Conservation (phyloP, 164 flowering plant species). For the Berberis vulgaris region DNA sequence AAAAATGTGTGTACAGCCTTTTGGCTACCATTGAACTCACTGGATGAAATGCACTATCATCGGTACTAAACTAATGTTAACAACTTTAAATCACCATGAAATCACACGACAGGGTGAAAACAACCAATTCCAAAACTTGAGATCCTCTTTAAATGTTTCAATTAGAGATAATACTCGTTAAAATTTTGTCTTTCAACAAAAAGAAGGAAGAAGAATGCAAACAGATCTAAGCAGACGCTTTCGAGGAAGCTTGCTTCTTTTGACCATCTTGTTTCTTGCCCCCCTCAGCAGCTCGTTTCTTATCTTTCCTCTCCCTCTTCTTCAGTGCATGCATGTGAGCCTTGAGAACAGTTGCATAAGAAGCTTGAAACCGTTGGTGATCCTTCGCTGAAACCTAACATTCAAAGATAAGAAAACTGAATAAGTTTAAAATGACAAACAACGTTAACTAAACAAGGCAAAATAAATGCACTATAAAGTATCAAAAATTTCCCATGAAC, state of each 20-base stretch:
- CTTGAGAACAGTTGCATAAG: constrained; percentile 77
- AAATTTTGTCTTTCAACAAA: background rate
- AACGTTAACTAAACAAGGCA: background rate
- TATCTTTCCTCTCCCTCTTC: constrained; percentile 88
- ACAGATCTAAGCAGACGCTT: background rate
- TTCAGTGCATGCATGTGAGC: constrained; percentile 85
- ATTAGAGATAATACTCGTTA: background rate
- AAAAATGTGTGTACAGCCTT: no score
- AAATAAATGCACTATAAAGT: background rate
- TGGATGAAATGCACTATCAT: no score
- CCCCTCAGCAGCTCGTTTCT: constrained; percentile 49
- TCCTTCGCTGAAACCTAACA: constrained; percentile 68
- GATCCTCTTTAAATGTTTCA: background rate
- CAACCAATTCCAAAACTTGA: no score
- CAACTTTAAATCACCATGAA: background rate
- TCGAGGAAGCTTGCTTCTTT: constrained; percentile 24
- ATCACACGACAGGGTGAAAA: background rate
- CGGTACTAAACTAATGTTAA: no score
- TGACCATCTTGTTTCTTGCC: constrained; percentile 35
- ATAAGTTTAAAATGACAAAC: background rate
- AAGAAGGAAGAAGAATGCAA: background rate
- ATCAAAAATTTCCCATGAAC: background rate
- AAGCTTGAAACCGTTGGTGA: constrained; percentile 82
- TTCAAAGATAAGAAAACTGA: background rate
- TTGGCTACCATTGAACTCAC: no score